Evolutionary conservation across 768 basidiomycete species (phyloP), one percentile per base, ranked within the genome.

Genomic region (Hygrocybe coccinea): DNA sequence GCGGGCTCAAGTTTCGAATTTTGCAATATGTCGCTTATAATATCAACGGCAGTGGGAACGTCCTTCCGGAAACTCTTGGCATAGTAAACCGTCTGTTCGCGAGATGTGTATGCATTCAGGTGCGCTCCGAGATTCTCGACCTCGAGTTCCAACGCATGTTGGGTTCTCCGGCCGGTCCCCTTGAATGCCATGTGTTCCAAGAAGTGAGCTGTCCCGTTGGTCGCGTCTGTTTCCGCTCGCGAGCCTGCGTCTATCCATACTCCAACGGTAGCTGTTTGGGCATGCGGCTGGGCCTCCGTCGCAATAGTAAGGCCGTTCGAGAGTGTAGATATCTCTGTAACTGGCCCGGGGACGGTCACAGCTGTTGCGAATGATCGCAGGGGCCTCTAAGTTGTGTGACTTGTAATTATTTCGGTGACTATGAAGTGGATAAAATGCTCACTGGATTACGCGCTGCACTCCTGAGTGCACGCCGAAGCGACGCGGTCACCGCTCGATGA

Each of bases 171-270:
- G 67, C 82, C 82, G 56, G 95, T 99, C 54, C 97, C 97, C 74
- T 95, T 95, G 82, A 95, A 95, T 37, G 93, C 93, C 93, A 95
- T 93, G 67, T 95, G 92, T 72, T 99, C 97, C 57, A 98, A 84
- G 80, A 99, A 99, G 76, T 98, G 97, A 44, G 97, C 97, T 9
- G 93, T 94, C 50, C 97, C 97, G 63, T 88, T 95, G 37, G 91
- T 95, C 73, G 84, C 83, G 75, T 92, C 87, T 46, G 89, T 95
- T 81, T 99, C 97, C 56, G 94, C 95, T 54, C 97, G 84, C 60
- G 91, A 94, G 60, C 97, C 97, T 56, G 97, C 95, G 69, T 98
- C 95, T 65, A 99, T 95, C 94, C 94, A 99, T 57, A 98, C 88
- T 59, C 97, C 97, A 35, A 97, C 93, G n/a, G 95, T 99, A 6